These are phyloP conservation scores for Cryphonectria radicalis DNA, from an alignment of 2,329 filamentous ascomycete species.

Conservation along the genomic window DNA sequence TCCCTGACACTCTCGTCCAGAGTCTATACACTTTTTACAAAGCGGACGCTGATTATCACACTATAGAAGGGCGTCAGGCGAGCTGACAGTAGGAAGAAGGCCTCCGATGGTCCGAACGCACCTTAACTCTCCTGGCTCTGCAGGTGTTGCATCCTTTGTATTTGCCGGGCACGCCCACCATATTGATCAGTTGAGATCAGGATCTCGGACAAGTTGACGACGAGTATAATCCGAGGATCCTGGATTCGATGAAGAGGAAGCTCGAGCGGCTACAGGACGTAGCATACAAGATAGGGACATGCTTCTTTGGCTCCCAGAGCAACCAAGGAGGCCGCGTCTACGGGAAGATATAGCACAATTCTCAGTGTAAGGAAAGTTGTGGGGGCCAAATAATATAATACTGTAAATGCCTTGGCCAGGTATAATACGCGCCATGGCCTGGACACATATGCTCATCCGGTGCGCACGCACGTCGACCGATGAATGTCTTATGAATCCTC, in stretches of 20 bases:
- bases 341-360: constrained; percentile 3
- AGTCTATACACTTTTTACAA: constrained; percentile 64
- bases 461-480: not conserved
- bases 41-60: constrained; percentile 65
- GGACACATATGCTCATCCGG: not conserved
- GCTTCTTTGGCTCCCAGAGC: not conserved
- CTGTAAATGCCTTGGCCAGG: not conserved
- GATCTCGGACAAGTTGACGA: not conserved
- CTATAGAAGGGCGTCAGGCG: constrained; percentile 38
- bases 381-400: not conserved
- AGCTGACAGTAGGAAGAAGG: not conserved
- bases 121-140: constrained; percentile 61
- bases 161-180: constrained; percentile 67
- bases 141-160: constrained; percentile 69
- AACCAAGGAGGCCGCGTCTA: not conserved
- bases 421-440: not conserved
- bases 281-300: not conserved
- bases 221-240: not conserved
- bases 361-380: not conserved
- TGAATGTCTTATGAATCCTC: not conserved
- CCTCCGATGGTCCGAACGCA: constrained; percentile 36
- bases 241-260: not conserved
- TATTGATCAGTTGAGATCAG: constrained; percentile 34
- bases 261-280: not conserved
- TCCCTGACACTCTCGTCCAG: constrained; percentile 61